Base-by-base conservation (phyloP, 2,329 filamentous ascomycete genomes). In the Zasmidium cellare region DNA sequence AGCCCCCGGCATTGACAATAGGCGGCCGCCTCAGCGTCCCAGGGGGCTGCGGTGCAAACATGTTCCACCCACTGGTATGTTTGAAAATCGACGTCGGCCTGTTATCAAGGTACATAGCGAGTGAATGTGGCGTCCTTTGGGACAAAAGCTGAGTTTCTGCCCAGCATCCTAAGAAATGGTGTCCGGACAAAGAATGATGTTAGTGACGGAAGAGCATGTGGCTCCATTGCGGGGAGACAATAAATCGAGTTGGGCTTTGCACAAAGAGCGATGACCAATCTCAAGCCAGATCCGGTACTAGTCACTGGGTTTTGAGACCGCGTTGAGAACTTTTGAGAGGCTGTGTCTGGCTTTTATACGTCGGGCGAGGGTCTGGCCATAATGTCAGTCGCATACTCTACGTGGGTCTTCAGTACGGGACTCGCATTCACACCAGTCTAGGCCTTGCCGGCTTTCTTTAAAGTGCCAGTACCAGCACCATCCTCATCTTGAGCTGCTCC, bases 81-180 rank as follows among this genome's bases (percentile, higher is more conserved):
- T 55, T 53, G 44, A 63, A 68, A 14, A 55, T 59, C 14, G 67
- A 67, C 24, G 63, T 51, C 28, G 67, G 65, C 47, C 62, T 66
- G 6, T 65, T 57, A 9, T 69, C 62, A 25, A 67, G 58, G 35
- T 64, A 68, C 68, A 69, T 70, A 14, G 23, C 24, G n/a, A 25
- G 23, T 22, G 22, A 9, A 28, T 12, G 9, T 18, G 47, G 20
- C 20, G 46, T 48, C 11, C 11, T 23, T 14, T 20, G n/a, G n/a
- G 7, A 49, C 16, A 28, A 41, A 41, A 9, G 7, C 35, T n/a
- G 35, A 41, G 7, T 41, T 41, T 5, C 5, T 5, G 16, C 16
- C 35, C 35, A 41, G 35, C 7, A 16, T 14, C 6, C 35, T 9
- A 41, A 41, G 35, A 41, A 20, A 45, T 14, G 25, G 11, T 9